Base-by-base conservation (phyloP, 1,284 basidiomycete species). In the Microbotryum lychnidis-dioicae region DNA sequence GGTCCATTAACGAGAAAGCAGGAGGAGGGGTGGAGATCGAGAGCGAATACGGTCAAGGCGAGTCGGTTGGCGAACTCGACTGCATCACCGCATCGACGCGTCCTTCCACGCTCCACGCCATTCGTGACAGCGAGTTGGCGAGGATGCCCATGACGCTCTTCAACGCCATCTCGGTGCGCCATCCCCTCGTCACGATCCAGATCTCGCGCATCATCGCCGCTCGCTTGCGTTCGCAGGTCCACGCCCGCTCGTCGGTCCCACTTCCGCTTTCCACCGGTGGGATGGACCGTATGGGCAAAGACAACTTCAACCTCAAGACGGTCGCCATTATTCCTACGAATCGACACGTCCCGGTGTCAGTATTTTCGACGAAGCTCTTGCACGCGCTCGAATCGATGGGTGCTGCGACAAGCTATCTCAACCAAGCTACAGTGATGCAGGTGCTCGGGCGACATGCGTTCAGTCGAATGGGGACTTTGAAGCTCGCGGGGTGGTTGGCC, bases 61-160 rank as follows among this genome's bases (percentile, higher is more conserved):
- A 82, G 62, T 79, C 78, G 14, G 79, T 82, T 29, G 81, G 81
- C 45, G 76, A 77, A 59, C 80, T 98, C n/a, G 96, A 98, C 73
- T 94, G 96, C 56, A 97, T 99, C 71, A 97, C 93, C 8, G 89
- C 87, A 67, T 87, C 87, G n/a, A 82, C 83, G 4, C 82, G 96
- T 64, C 82, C 86, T 56, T 92, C 87, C 58, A 98, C 94, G 1
- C 83, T 97, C 12, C 94, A 98, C 76, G 94, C 94, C 5, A 98
- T 99, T 67, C 89, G 94, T 70, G 94, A 99, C 74, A 92, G 91
- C 0, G 96, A 99, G 75, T 80, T 99, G n/a, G 96, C 93, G 50
- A 81, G 92, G 52, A 97, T 99, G 87, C 96, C 94, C 0, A 87
- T 91, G 72, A 97, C 94, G 0, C 80, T 99, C 18, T 99, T 98